Evolutionary conservation across 2,329 filamentous ascomycete species (phyloP).

Genomic region (Colletotrichum agaves): DNA sequence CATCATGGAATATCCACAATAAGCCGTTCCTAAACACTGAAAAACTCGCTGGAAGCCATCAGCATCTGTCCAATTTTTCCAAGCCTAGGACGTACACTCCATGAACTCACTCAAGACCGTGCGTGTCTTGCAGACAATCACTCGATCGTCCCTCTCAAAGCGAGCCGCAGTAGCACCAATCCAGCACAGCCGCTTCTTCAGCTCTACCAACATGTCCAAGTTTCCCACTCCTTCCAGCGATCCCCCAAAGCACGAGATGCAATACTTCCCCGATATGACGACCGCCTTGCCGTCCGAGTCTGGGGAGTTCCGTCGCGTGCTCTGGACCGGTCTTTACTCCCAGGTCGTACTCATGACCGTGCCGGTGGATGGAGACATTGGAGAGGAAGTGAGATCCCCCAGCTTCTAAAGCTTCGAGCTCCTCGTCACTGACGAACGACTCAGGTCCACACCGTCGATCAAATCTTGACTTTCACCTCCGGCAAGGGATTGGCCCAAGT

Average conservation of each 20-base stretch:
- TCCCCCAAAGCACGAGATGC: constrained; percentile 64
- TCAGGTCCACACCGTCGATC: constrained; percentile 68
- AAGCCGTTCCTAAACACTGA: background rate
- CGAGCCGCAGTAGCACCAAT: background rate
- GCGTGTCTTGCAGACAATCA: background rate
- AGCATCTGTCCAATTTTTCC: accelerated
- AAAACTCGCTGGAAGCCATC: background rate
- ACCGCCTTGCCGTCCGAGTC: constrained; percentile 64
- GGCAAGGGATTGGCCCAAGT: constrained; percentile 68
- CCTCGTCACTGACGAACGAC: constrained; percentile 36
- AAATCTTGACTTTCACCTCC: constrained; percentile 72
- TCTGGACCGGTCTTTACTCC: constrained; percentile 71
- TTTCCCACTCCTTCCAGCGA: constrained; percentile 48
- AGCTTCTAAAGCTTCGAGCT: background rate
- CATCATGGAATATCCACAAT: background rate
- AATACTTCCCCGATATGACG: constrained; percentile 68
- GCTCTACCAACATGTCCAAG: constrained; percentile 41
- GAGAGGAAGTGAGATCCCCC: constrained; percentile 64
- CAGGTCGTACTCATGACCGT: constrained; percentile 74
- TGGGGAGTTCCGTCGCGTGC: constrained; percentile 68
- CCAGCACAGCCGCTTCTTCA: background rate
- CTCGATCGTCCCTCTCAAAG: background rate
- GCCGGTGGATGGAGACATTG: constrained; percentile 71
- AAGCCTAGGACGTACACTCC: background rate
- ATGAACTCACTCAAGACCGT: background rate